Evolutionary conservation across 345 rosid species (phyloP).

Genomic region (Psidium guajava): DNA sequence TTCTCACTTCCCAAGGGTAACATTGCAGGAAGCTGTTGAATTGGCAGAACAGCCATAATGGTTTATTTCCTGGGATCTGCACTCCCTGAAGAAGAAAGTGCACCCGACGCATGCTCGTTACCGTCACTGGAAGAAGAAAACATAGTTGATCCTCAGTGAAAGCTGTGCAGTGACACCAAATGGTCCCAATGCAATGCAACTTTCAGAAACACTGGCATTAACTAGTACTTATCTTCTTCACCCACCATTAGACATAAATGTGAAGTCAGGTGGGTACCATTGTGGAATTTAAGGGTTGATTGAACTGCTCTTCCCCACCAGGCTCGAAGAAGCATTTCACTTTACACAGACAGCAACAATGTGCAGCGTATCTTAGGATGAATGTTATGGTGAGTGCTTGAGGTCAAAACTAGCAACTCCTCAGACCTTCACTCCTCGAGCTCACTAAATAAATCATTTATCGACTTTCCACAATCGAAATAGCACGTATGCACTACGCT

Average conservation of each 20-base stretch:
- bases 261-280: neutral
- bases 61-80: neutral
- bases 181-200: neutral
- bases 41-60: neutral
- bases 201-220: neutral
- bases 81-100: neutral
- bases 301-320: neutral
- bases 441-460: neutral
- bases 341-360: neutral
- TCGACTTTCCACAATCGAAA: neutral
- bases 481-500: neutral
- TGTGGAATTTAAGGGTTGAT: neutral
- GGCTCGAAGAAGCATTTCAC: neutral
- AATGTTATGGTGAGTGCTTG: neutral
- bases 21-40: neutral
- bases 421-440: neutral
- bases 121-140: neutral
- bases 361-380: neutral
- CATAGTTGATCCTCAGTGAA: neutral
- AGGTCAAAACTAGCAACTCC: neutral
- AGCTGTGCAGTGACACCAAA: neutral
- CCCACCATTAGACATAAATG: neutral
- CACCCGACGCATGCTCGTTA: neutral
- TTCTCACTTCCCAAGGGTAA: neutral
- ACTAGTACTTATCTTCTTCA: neutral